phyloP scores from a whole-genome alignment of 148 eudicot species.

The Rhododendron griersonianum region DNA sequence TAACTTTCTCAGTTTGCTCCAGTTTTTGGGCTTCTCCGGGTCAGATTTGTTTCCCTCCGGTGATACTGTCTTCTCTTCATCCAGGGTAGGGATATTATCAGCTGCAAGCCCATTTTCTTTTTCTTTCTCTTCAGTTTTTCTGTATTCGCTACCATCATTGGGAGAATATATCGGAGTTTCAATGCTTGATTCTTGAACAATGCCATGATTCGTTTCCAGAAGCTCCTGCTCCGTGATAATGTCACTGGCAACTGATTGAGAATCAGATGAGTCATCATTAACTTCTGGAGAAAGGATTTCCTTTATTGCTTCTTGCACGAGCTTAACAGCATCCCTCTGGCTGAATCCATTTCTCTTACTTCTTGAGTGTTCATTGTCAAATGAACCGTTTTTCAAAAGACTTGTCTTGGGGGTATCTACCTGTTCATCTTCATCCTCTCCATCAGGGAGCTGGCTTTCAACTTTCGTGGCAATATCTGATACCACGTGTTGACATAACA shows the following conservation, averaged over 20 bases:
- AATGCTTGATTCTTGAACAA: slow-evolving; percentile 11
- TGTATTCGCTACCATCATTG: not conserved
- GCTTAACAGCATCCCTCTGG: slow-evolving; percentile 61
- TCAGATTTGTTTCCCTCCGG: slow-evolving; percentile 4
- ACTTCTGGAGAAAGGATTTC: slow-evolving; percentile 52
- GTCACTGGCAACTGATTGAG: slow-evolving; percentile 39
- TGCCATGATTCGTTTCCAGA: slow-evolving; percentile 10
- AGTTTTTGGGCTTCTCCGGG: slow-evolving; percentile 32
- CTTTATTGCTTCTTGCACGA: slow-evolving; percentile 68
- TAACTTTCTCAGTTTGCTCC: slow-evolving; percentile 56
- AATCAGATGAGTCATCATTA: slow-evolving; percentile 48
- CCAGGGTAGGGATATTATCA: slow-evolving; percentile 5
- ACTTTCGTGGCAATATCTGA: slow-evolving; percentile 46
- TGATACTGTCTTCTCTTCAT: slow-evolving; percentile 17
- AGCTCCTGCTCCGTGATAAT: slow-evolving; percentile 28
- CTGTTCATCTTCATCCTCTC: slow-evolving; percentile 21
- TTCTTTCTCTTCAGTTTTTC: not conserved
- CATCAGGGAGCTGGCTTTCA: slow-evolving; percentile 36
- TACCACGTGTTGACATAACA: slow-evolving; percentile 67
- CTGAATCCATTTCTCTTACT: slow-evolving; percentile 27
- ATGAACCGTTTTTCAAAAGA: slow-evolving; percentile 4
- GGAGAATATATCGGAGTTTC: not conserved
- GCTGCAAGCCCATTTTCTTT: slow-evolving; percentile 11
- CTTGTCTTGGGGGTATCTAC: slow-evolving; percentile 7
- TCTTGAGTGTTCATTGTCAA: slow-evolving; percentile 14